A percentile compares a stretch with the other conserved stretches of the same genome.
Evolutionary conservation across 495 filamentous ascomycete genomes (phyloP).

Genomic region (Penicillium goetzii): DNA sequence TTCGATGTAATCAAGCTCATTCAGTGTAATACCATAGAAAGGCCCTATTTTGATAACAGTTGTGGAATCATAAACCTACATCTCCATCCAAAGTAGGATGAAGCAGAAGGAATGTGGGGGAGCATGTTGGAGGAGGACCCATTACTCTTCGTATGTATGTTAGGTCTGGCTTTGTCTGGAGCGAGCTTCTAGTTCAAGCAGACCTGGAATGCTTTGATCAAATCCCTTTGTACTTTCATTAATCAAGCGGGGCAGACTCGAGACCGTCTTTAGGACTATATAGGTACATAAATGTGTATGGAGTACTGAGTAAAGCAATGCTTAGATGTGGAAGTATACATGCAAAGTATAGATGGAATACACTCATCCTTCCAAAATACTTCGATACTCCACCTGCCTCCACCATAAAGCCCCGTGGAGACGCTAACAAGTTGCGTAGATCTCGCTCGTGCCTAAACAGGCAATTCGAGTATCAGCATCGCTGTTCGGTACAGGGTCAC

Average conservation of each 20-base stretch:
- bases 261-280: neutral
- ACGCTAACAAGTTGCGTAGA: neutral
- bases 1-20: neutral
- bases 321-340: neutral
- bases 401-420: neutral
- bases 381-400: neutral
- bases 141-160: neutral
- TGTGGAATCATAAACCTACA: neutral
- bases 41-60: neutral
- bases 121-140: neutral
- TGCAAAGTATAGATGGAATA: neutral
- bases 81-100: neutral
- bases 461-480: neutral
- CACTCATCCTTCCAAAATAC: neutral
- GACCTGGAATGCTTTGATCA: neutral
- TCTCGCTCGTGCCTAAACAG: neutral
- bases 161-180: neutral
- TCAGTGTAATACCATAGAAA: neutral
- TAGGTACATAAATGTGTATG: neutral
- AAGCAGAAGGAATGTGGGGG: neutral
- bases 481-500: neutral
- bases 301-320: no score
- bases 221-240: neutral
- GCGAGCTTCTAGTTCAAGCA: neutral
- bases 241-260: neutral